Conservation (phyloP, 495 filamentous ascomycete genomes). For the Penicillium tannophilum region DNA sequence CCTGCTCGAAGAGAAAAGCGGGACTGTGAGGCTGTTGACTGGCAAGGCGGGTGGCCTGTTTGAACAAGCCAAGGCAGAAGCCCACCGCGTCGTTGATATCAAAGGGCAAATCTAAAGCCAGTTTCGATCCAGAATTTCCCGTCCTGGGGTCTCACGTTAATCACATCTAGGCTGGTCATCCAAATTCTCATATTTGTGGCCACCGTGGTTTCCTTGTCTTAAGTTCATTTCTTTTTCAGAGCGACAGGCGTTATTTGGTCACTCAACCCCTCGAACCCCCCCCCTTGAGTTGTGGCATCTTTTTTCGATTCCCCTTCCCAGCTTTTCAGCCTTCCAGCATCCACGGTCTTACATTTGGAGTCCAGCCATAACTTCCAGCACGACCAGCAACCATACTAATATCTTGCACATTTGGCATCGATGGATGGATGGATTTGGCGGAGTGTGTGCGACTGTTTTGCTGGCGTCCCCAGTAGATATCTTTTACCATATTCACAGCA, state of each 20-base stretch:
- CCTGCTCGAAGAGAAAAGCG: constrained; percentile 76
- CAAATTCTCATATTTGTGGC: background rate
- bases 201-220: constrained; percentile 10
- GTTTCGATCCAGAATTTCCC: background rate
- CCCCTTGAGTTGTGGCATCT: background rate
- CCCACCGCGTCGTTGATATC: constrained; percentile 88
- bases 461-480: constrained; percentile 5
- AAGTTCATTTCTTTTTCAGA: constrained; percentile 8
- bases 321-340: background rate
- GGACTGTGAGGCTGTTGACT: constrained; percentile 72
- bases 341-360: background rate
- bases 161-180: constrained; percentile 2
- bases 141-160: constrained; percentile 8
- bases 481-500: constrained; percentile 7
- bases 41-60: constrained; percentile 71
- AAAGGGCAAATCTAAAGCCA: constrained; percentile 86
- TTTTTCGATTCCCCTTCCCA: constrained; percentile 3
- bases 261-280: background rate
- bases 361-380: background rate
- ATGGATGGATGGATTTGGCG: background rate
- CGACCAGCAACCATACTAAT: constrained; percentile 4
- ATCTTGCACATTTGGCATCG: background rate
- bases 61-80: constrained; percentile 67
- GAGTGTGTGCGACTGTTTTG: background rate
- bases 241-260: constrained; percentile 19